Evolutionary conservation across 805 yeast species (phyloP), one percentile per base, ranked within the genome.

Genomic region (Saccharomyces jurei): DNA sequence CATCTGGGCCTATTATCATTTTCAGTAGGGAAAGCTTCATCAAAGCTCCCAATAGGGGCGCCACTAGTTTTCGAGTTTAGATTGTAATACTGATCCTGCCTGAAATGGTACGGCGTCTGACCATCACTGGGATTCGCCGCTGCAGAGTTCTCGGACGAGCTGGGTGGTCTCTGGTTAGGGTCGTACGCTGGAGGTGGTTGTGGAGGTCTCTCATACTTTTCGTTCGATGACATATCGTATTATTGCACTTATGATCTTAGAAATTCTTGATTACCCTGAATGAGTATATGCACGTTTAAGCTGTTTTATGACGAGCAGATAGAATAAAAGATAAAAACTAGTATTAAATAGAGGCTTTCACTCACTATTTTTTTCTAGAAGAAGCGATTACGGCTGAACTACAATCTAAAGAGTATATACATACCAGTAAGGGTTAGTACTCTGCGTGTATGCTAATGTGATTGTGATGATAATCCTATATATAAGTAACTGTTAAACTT

Each of bases 1-100:
- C 76, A 81, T 55, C 72, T 79, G 1, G 90, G 89, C 61, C 76
- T 77, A 31, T 77, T 79, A 29, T 87, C 76, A 17, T 55, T 51
- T 41, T 64, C 68, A 1, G 60, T 56, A 57, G 82, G 80, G 69
- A 89, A 89, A 1, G 85, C 79, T 50, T 87, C 82, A 31, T 83
- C 87, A 65, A 83, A 89, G 4, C 77, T 72, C 2, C 76, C 79
- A 53, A 74, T 68, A 3, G 76, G 72, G 2, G 73, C 69, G 10
- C 75, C 71, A 5, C 66, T 60, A 3, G 61, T 65, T 54, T 70
- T 66, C 9, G 72, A 67, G n/a, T 59, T 55, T 44, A 64, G 50
- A 50, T 67, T 59, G 52, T 69, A 66, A 46, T 68, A 66, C 30
- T 61, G 60, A 49, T 63, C 64, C 47, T 65, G 66, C 25, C 63